Percentiles rank a stretch among this genome's conserved stretches.
These are phyloP conservation scores for Seiridium unicorne DNA, from an alignment of 2,329 filamentous ascomycete genomes.

Conservation along the genomic window DNA sequence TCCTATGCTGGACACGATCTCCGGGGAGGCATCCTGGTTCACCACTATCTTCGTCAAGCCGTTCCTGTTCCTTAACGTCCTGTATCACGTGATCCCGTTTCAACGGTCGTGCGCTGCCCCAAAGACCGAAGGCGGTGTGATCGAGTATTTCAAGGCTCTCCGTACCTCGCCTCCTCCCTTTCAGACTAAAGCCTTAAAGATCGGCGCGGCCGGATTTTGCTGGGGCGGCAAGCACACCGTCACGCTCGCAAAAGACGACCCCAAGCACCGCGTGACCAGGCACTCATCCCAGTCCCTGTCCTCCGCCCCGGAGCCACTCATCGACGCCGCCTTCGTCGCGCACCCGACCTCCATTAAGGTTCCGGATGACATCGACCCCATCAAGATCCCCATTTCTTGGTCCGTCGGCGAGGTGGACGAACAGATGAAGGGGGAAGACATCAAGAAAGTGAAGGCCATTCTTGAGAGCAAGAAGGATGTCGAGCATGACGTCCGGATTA, in stretches of 20 bases:
- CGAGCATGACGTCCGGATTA: constrained; percentile 33
- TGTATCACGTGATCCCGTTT: neutral
- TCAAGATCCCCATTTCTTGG: constrained; percentile 43
- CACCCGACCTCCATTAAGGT: constrained; percentile 50
- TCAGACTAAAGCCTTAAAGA: constrained; percentile 4
- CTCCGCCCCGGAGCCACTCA: constrained; percentile 29
- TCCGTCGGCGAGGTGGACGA: constrained; percentile 45
- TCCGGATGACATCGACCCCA: constrained; percentile 44
- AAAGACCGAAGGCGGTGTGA: neutral
- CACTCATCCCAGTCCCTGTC: neutral
- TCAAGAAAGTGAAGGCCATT: constrained; percentile 30
- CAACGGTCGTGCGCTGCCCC: neutral
- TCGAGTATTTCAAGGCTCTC: neutral
- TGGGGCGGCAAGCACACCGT: constrained; percentile 60
- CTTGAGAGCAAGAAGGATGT: constrained; percentile 31
- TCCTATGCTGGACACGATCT: neutral
- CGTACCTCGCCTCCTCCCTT: neutral
- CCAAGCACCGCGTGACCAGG: constrained; percentile 11
- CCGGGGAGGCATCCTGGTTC: neutral
- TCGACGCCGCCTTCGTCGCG: constrained; percentile 51
- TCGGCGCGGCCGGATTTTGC: constrained; percentile 60
- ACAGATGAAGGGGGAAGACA: constrained; percentile 30
- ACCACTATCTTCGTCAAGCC: neutral
- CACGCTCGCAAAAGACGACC: constrained; percentile 35
- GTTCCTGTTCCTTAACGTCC: neutral